These are phyloP conservation scores for Poa pratensis DNA, from an alignment of 176 grass and related monocot genomes.

Conservation along the genomic window DNA sequence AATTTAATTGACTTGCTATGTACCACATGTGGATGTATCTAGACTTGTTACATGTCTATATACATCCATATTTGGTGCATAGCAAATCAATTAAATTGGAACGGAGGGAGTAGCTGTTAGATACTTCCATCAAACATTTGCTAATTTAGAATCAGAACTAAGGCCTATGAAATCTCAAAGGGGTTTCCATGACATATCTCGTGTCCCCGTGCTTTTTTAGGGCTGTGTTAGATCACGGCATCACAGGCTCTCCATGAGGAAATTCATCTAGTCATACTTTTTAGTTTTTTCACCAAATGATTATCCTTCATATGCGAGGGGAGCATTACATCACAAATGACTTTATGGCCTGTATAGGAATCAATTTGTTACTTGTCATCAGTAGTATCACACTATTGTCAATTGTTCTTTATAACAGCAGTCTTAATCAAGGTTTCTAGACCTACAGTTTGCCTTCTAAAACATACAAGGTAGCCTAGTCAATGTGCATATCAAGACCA, in stretches of 20 bases:
- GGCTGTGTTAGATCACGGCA: background rate
- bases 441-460: slow-evolving; percentile 10
- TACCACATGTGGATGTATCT: no score
- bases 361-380: slow-evolving; percentile 20
- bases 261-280: background rate
- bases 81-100: no score
- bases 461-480: slow-evolving; percentile 19
- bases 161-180: background rate
- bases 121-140: slow-evolving; percentile 11
- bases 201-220: background rate
- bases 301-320: slow-evolving; percentile 10
- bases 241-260: background rate
- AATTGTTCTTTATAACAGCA: background rate
- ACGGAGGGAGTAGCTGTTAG: no score
- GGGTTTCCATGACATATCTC: slow-evolving; percentile 11
- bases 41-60: no score
- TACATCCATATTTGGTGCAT: no score
- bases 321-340: slow-evolving; percentile 27
- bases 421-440: slow-evolving; percentile 12
- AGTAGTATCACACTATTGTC: background rate
- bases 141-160: slow-evolving; percentile 20
- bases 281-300: slow-evolving; percentile 1
- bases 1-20: no score
- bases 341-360: slow-evolving; percentile 25
- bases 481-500: slow-evolving; percentile 13